phyloP scores from a whole-genome alignment of 1,284 basidiomycete species.

The Schizophyllum amplum region DNA sequence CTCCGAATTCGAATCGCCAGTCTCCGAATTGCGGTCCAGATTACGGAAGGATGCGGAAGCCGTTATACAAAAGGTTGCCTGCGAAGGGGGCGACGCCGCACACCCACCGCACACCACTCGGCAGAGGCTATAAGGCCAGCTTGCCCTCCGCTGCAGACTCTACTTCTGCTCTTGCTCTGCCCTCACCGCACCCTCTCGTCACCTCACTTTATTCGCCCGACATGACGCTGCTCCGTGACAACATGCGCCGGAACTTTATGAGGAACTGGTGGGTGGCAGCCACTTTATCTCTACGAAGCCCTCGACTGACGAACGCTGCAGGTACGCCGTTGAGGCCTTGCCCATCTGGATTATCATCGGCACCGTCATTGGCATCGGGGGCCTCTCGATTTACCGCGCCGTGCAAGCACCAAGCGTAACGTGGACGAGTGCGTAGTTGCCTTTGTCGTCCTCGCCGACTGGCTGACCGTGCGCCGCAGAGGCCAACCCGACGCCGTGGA shows the following conservation, averaged over 20 bases:
- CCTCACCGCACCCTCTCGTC: background rate
- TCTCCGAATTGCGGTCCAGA: too few relatives aligned
- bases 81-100: too few relatives aligned
- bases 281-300: background rate
- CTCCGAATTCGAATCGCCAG: too few relatives aligned
- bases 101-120: too few relatives aligned
- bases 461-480: background rate
- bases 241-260: background rate
- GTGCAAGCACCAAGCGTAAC: background rate
- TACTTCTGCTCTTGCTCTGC: too few relatives aligned
- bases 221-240: background rate
- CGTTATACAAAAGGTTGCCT: too few relatives aligned
- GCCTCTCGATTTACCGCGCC: background rate
- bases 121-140: too few relatives aligned
- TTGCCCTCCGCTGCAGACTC: too few relatives aligned
- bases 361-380: background rate
- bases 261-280: background rate
- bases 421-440: background rate
- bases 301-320: background rate
- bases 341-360: background rate
- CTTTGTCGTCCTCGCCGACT: background rate
- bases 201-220: background rate
- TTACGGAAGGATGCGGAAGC: too few relatives aligned
- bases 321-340: background rate
- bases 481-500: conserved; percentile 17